Conservation (phyloP, 1,284 basidiomycete species). For the Rhodofomes roseus region DNA sequence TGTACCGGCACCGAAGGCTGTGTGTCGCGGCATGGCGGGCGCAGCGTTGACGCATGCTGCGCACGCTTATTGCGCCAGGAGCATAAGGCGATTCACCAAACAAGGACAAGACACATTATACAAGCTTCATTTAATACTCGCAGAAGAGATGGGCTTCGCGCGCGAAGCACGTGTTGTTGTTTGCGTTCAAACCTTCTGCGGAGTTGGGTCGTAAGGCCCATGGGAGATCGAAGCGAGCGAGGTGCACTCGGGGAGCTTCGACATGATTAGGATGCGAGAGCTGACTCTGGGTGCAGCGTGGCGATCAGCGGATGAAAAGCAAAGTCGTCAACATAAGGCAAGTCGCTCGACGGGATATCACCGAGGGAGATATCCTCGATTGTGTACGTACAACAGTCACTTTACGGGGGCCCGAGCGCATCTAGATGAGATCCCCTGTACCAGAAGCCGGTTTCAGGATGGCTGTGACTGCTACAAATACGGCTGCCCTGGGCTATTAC, state of each 20-base stretch:
- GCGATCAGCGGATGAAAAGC: not conserved
- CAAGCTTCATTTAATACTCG: not conserved
- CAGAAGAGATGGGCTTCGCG: not conserved
- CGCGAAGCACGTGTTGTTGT: not conserved
- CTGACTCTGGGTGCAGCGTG: not conserved
- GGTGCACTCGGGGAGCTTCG: not conserved
- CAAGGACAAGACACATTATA: not conserved
- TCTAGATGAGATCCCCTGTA: not conserved
- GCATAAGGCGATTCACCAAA: not conserved
- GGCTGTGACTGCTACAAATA: not conserved
- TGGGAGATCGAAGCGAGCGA: not conserved
- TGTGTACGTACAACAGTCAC: not conserved
- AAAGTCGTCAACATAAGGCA: not conserved
- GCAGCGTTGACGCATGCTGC: not conserved
- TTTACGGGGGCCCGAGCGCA: not conserved
- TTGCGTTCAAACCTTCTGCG: not conserved
- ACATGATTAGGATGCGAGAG: not conserved
- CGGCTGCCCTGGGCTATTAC: not conserved
- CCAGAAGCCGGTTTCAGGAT: not conserved
- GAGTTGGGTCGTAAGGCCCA: not conserved
- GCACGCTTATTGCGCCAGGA: not conserved
- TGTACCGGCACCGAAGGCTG: constrained; percentile 1
- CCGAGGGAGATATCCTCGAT: constrained; percentile 1
- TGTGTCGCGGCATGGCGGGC: not conserved
- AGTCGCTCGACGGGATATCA: not conserved